Evolutionary conservation across 2,329 filamentous ascomycete species (phyloP), one percentile per base, ranked within the genome.

Genomic region (Diaporthe capsici): DNA sequence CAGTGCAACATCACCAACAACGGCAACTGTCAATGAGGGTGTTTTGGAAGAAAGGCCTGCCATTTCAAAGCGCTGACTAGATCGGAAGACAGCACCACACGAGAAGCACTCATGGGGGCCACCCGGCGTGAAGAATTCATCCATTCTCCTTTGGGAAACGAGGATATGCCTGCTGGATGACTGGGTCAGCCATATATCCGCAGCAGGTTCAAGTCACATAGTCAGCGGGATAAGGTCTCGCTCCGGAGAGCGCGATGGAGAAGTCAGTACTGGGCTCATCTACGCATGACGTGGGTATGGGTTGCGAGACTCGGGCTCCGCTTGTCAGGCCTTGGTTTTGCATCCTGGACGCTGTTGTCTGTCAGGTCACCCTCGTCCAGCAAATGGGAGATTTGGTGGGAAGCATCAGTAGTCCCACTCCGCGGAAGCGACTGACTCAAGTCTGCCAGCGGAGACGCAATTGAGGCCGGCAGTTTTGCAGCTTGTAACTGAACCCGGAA

Each of bases 161-260:
- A 31, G 49, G 65, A 68, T 68, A 68, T 68, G 65, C 65, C 65
- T 68, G 65, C 47, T 39, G 65, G 65, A 53, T 53, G 65, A 53
- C 47, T 53, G 65, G 65, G 34, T 20, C 65, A 39, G 31, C 65
- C 47, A 68, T 68, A 25, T 68, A 68, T 42, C 34, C 34, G 65
- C 37, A 70, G 65, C 65, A 70, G 25, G 9, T 51, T 53, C 49
- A n/a, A 25, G 20, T 39, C n/a, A 55, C n/a, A 55, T 28, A 55
- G n/a, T 31, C 15, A 37, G 22, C 47, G 65, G 13, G 31, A 28
- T 28, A 13, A 17, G 22, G 49, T 47, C 65, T 53, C 15, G 65
- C 65, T 25, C 47, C 34, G 47, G 13, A 17, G 12, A 53, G 13
- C n/a, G 4, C 31, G n/a, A 31, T 68, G 65, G 47, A n/a, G 65